Percentiles rank a stretch among this genome's conserved stretches.
These are phyloP conservation scores for Plenodomus lindquistii DNA, from an alignment of 2,329 filamentous ascomycete species.

Conservation along the genomic window DNA sequence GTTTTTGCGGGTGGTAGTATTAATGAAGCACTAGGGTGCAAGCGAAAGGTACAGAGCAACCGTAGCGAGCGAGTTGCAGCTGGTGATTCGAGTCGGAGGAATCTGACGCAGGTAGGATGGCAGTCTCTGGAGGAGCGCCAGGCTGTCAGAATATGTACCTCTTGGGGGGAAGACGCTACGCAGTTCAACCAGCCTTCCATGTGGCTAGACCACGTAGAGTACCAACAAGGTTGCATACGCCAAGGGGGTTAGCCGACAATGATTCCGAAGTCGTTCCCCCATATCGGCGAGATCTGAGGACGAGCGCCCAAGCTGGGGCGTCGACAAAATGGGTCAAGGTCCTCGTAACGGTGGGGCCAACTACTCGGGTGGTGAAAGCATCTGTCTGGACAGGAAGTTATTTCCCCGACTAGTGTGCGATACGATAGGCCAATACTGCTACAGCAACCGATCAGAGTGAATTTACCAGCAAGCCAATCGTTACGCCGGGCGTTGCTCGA, in stretches of 20 bases:
- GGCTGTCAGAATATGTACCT: conserved; percentile 30
- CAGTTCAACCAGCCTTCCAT: conserved; percentile 26
- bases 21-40: conserved; percentile 22
- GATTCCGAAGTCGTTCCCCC: conserved; percentile 15
- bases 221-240: conserved; percentile 37
- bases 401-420: conserved; percentile 6
- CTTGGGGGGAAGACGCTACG: conserved; percentile 18
- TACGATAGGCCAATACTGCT: conserved; percentile 16
- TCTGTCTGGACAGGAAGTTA: conserved; percentile 16
- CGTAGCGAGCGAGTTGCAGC: conserved; percentile 45
- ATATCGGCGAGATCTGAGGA: conserved; percentile 9
- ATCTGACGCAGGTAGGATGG: not conserved
- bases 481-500: conserved; percentile 4
- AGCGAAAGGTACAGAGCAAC: conserved; percentile 39
- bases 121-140: conserved; percentile 9
- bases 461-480: conserved; percentile 11
- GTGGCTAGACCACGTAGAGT: conserved; percentile 12
- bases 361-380: conserved; percentile 16
- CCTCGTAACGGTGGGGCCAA: conserved; percentile 22
- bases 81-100: conserved; percentile 8
- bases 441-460: conserved; percentile 16
- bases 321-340: conserved; percentile 11
- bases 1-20: conserved; percentile 12
- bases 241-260: conserved; percentile 25
- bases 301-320: conserved; percentile 13